These are phyloP conservation scores for Ogataea salicorniae DNA, from an alignment of 805 yeast genomes.

Conservation along the genomic window DNA sequence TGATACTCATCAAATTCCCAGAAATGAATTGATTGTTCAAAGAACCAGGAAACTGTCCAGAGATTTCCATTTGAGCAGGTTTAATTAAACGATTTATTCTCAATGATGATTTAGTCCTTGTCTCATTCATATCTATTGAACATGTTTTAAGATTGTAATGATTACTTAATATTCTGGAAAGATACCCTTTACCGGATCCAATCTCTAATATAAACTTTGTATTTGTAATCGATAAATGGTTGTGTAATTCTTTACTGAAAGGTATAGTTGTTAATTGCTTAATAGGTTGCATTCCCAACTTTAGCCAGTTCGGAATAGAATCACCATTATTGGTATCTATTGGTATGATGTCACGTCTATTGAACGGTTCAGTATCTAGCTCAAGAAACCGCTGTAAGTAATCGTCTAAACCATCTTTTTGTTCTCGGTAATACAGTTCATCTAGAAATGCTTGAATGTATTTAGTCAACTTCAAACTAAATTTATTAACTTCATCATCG, in stretches of 20 bases:
- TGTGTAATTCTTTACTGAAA: conserved; percentile 2
- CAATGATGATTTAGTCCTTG: conserved; percentile 17
- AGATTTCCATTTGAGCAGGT: conserved; percentile 4
- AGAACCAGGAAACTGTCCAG: not conserved
- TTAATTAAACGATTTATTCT: conserved; percentile 20
- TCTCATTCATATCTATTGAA: conserved; percentile 22
- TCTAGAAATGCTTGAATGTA: too few relatives aligned
- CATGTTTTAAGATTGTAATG: conserved; percentile 11
- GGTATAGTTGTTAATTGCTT: conserved; percentile 11
- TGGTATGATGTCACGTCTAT: not conserved
- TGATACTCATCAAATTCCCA: conserved; percentile 12
- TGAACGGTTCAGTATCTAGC: not conserved
- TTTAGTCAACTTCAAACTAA: too few relatives aligned
- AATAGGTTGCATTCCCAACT: conserved; percentile 14
- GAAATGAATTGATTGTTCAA: not conserved
- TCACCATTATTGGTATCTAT: not conserved
- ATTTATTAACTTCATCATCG: too few relatives aligned
- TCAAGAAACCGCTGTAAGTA: too few relatives aligned
- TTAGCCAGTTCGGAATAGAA: not conserved
- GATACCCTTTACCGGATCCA: conserved; percentile 30
- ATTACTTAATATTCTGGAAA: conserved; percentile 22
- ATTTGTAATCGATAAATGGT: too few relatives aligned
- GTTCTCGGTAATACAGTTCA: too few relatives aligned
- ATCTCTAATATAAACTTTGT: conserved; percentile 18
- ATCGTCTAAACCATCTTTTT: too few relatives aligned